These are phyloP conservation scores for Cenchrus fungigraminus DNA, from an alignment of 176 grass and related monocot species.

Conservation along the genomic window DNA sequence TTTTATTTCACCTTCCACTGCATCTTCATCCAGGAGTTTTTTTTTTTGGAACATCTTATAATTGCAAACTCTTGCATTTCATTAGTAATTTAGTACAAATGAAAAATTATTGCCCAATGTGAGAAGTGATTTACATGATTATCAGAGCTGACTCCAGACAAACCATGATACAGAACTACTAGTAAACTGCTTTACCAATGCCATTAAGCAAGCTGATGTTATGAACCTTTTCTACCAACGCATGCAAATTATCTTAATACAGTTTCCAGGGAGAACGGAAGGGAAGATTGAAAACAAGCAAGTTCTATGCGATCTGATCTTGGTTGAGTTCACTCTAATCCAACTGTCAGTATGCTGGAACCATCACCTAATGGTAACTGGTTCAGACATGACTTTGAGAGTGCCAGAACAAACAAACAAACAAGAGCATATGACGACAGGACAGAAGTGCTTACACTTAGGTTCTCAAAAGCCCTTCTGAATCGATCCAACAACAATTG, in stretches of 20 bases:
- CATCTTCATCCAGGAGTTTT: not conserved
- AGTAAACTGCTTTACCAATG: not conserved
- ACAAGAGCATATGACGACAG: slow-evolving; percentile 3
- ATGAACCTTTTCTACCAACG: not conserved
- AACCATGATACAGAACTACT: slow-evolving; percentile 19
- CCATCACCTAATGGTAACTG: not conserved
- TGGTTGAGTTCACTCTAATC: slow-evolving; percentile 14
- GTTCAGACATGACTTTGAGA: not conserved
- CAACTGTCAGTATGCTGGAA: not conserved
- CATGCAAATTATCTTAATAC: not conserved
- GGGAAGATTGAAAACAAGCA: not conserved
- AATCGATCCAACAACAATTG: slow-evolving; percentile 94
- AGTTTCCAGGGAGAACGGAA: not conserved
- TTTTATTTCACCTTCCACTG: slow-evolving; percentile 12
- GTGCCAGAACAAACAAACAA: slow-evolving; percentile 3
- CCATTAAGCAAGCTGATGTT: not conserved
- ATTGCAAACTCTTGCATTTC: not conserved
- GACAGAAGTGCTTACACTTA: slow-evolving; percentile 67
- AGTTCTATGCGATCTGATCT: not conserved
- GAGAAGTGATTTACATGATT: not conserved
- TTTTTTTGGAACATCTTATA: not conserved
- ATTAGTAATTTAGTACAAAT: not conserved
- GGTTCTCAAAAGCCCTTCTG: slow-evolving; percentile 86
- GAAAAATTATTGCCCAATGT: not conserved
- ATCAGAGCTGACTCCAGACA: not conserved